A percentile compares a stretch with the other conserved stretches of the same genome.
phyloP scores from a whole-genome alignment of 2,329 filamentous ascomycete species.

The Shiraia sp. region DNA sequence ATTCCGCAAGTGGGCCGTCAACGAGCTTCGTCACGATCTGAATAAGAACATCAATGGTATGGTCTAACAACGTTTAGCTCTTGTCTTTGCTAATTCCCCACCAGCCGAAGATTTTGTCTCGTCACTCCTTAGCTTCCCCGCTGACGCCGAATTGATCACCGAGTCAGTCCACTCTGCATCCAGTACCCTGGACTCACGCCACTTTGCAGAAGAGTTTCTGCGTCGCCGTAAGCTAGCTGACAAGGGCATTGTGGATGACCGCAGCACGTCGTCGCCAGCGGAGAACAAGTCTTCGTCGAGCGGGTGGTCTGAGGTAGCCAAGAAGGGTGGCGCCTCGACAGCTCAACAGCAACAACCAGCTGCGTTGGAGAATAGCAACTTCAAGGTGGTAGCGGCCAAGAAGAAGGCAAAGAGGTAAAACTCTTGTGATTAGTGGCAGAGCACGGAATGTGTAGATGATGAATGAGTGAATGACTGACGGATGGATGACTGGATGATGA shows the following conservation, averaged over 20 bases:
- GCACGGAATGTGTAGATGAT: not conserved
- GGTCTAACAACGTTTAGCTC: conserved; percentile 18
- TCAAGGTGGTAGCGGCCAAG: conserved; percentile 88
- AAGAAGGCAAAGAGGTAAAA: conserved; percentile 72
- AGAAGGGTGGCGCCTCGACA: conserved; percentile 76
- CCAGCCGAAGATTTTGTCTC: conserved; percentile 80
- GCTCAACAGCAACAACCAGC: conserved; percentile 42
- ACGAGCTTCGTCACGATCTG: conserved; percentile 75
- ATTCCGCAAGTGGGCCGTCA: conserved; percentile 89
- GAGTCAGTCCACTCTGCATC: conserved; percentile 88
- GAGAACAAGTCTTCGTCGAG: conserved; percentile 54
- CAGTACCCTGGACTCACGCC: conserved; percentile 86
- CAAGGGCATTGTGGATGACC: conserved; percentile 81
- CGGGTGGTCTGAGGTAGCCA: conserved; percentile 96
- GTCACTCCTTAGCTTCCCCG: conserved; percentile 73
- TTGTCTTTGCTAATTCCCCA: conserved; percentile 16
- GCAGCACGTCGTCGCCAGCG: conserved; percentile 57
- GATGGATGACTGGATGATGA: too few relatives aligned
- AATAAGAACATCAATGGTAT: conserved; percentile 69
- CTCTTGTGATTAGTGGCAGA: too few relatives aligned
- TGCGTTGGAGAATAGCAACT: conserved; percentile 61
- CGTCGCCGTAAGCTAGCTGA: conserved; percentile 91
- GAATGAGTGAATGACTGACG: too few relatives aligned
- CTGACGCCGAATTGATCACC: conserved; percentile 79
- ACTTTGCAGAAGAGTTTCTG: conserved; percentile 93